Percentiles rank a stretch among this genome's conserved stretches.
Conservation (phyloP, 2,329 filamentous ascomycete species). For the Cladorrhinum sp. region DNA sequence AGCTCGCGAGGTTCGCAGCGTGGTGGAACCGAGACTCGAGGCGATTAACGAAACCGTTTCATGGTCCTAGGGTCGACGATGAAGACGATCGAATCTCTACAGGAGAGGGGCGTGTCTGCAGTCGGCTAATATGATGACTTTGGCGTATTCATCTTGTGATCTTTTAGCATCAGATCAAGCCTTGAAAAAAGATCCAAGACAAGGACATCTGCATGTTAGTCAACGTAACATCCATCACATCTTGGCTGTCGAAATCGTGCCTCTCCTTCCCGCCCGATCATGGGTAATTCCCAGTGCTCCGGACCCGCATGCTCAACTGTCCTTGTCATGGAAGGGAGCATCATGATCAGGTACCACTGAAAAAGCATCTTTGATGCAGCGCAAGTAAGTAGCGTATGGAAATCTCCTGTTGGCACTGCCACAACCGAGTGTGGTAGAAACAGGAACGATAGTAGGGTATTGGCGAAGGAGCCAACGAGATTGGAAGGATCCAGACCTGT, state of each 20-base stretch:
- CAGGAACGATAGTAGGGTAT: neutral
- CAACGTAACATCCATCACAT: too few relatives aligned
- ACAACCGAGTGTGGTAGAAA: neutral
- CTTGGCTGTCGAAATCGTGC: too few relatives aligned
- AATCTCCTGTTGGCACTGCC: neutral
- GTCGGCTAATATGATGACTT: neutral
- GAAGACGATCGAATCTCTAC: too few relatives aligned
- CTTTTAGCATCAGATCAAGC: neutral
- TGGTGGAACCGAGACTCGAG: neutral
- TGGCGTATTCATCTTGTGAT: neutral
- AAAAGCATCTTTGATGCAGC: too few relatives aligned
- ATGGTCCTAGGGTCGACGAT: neutral
- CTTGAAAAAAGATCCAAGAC: neutral
- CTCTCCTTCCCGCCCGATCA: too few relatives aligned
- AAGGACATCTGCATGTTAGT: too few relatives aligned
- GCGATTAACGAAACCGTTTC: neutral
- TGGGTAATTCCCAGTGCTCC: too few relatives aligned
- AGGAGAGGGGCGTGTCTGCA: neutral
- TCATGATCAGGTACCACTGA: too few relatives aligned
- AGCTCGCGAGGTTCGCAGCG: neutral
- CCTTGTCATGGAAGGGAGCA: too few relatives aligned
- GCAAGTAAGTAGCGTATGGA: too few relatives aligned
- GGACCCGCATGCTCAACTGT: too few relatives aligned
- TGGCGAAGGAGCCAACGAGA: neutral
- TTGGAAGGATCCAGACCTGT: constrained; percentile 1